phyloP scores from a whole-genome alignment of 1,284 basidiomycete genomes.

The Anthracocystis setariae region DNA sequence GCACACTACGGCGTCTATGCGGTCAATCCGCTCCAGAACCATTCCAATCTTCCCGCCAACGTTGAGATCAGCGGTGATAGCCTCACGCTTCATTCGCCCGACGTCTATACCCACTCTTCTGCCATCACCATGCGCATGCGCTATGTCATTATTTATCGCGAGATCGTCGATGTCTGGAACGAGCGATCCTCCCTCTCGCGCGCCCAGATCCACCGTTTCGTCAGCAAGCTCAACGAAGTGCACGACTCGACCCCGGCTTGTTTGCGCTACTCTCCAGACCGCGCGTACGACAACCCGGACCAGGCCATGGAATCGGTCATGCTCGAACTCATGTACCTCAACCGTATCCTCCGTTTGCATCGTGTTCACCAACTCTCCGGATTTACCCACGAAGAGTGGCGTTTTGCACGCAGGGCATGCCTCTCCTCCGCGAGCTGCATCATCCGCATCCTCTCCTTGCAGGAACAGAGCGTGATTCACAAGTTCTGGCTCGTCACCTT shows the following conservation, averaged over 20 bases:
- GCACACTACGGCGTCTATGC: slow-evolving; percentile 61
- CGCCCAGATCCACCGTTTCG: slow-evolving; percentile 40
- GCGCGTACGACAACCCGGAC: slow-evolving; percentile 46
- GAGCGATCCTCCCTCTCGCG: slow-evolving; percentile 24
- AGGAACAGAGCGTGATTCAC: slow-evolving; percentile 50
- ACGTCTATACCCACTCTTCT: slow-evolving; percentile 52
- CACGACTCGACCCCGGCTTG: slow-evolving; percentile 52
- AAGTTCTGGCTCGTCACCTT: slow-evolving; percentile 62
- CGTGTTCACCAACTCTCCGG: slow-evolving; percentile 59
- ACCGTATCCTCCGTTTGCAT: slow-evolving; percentile 62
- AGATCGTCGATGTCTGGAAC: slow-evolving; percentile 45
- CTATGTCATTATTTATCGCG: slow-evolving; percentile 48
- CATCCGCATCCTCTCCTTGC: slow-evolving; percentile 44
- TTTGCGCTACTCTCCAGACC: slow-evolving; percentile 56
- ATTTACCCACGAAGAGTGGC: slow-evolving; percentile 52
- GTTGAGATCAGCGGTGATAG: slow-evolving; percentile 56
- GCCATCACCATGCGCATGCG: slow-evolving; percentile 42
- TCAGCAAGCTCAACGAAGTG: slow-evolving; percentile 51
- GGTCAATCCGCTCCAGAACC: slow-evolving; percentile 59
- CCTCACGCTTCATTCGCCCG: slow-evolving; percentile 33
- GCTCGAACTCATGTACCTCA: slow-evolving; percentile 62
- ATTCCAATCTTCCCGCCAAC: slow-evolving; percentile 55
- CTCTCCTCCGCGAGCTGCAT: slow-evolving; percentile 46
- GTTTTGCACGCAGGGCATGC: slow-evolving; percentile 40
- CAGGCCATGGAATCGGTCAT: slow-evolving; percentile 58